Base-by-base conservation (phyloP, 768 basidiomycete genomes). In the Leccinum incarnatum region DNA sequence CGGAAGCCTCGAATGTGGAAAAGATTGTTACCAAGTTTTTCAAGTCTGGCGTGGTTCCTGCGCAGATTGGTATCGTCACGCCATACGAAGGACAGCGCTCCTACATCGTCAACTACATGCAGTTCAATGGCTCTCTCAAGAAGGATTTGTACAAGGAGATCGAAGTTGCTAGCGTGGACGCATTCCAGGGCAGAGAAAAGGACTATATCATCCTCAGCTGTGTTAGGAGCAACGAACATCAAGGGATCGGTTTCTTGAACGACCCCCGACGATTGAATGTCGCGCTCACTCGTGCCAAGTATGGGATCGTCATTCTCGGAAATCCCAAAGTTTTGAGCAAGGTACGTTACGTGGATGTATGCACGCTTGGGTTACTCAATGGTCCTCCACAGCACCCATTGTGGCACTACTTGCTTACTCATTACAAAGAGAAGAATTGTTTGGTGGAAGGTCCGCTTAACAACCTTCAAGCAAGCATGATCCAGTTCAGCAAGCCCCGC, bases 11-110 rank as follows among this genome's bases (percentile, higher is more conserved):
- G 21, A 98, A 99, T 65, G 97, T 98, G 30, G 97, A 99, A 77
- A 99, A 98, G 83, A 99, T 99, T 64, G 96, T 98, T 45, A 99
- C 97, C 56, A 97, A 98, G 72, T 98, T 98, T 80, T 99, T 99
- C 91, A 97, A 97, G 75, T 93, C 96, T 0, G 97, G 97, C 37
- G 97, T 99, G 29, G 82, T 96, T 37, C 96, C 97, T 11, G 82
- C 79, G 56, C 96, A 99, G 69, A 99, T 99, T 67, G 97, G 97
- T 62, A 93, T 99, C 61, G 94, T 99, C 68, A 99, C 97, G 2
- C 97, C 97, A 1, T 99, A 99, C 74, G 97, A 99, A 72, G 97
- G 97, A 25, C 97, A 99, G 68, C 87, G 97, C 17, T 97, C 95
- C 1, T 98, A 97, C 73, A 90, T 99, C 70, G 95, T 96, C 72